Conservation (phyloP, 495 filamentous ascomycete genomes). For the Penicillium coprophilum region DNA sequence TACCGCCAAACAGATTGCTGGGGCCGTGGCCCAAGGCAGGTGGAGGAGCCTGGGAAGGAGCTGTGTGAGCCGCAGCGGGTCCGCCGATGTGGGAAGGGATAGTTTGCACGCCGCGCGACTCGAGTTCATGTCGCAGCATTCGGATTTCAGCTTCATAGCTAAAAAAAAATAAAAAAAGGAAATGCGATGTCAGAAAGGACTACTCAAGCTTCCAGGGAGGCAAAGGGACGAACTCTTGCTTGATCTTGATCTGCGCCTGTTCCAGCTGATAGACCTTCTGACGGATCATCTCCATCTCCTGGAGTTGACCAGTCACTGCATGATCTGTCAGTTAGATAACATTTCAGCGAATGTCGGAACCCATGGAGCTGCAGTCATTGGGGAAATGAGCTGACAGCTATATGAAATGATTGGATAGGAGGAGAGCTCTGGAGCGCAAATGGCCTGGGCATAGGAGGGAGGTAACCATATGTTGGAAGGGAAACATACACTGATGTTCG, state of each 20-base stretch:
- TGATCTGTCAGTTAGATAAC: constrained; percentile 33
- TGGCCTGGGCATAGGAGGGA: background rate
- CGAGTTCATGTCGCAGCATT: constrained; percentile 83
- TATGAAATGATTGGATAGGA: background rate
- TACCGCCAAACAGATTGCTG: constrained; percentile 88
- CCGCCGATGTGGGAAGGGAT: constrained; percentile 61
- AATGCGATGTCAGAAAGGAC: constrained; percentile 1
- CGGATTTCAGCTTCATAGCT: constrained; percentile 94
- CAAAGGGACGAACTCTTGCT: constrained; percentile 70
- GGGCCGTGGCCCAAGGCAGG: constrained; percentile 88
- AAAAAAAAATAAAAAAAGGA: constrained; percentile 5
- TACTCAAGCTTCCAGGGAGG: background rate
- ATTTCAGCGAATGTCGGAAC: constrained; percentile 31
- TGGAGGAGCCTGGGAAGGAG: constrained; percentile 77
- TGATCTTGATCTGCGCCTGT: constrained; percentile 79
- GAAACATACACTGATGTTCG: constrained; percentile 82
- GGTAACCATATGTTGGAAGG: constrained; percentile 5
- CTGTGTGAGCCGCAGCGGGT: constrained; percentile 64
- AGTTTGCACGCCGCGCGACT: constrained; percentile 74
- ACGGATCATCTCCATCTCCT: constrained; percentile 90
- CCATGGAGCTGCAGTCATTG: constrained; percentile 18
- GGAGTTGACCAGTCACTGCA: constrained; percentile 78
- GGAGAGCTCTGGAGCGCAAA: background rate
- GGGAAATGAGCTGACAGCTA: constrained; percentile 14
- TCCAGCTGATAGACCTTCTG: constrained; percentile 90